phyloP scores from a whole-genome alignment of 495 filamentous ascomycete genomes.

The Aspergillus nanangensis region DNA sequence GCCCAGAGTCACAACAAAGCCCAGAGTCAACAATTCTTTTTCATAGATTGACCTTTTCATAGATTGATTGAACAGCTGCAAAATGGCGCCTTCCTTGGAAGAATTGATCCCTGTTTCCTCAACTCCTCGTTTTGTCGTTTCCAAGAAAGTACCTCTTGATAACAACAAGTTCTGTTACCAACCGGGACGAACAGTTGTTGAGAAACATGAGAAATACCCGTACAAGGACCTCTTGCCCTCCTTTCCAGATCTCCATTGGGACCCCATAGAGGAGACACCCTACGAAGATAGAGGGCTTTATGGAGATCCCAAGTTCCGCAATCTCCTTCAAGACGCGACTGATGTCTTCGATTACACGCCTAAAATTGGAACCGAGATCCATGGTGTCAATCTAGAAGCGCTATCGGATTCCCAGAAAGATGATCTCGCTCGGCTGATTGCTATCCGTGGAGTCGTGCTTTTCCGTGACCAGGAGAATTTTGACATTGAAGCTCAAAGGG shows the following conservation, averaged over 20 bases:
- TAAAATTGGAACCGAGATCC: constrained; percentile 69
- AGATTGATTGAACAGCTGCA: no score
- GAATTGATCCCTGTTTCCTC: constrained; percentile 15
- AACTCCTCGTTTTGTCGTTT: constrained; percentile 11
- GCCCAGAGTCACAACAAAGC: no score
- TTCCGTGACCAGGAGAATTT: constrained; percentile 66
- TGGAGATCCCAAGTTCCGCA: constrained; percentile 51
- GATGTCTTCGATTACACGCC: constrained; percentile 60
- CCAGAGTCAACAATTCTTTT: no score
- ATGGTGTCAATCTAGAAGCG: constrained; percentile 62
- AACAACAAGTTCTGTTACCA: constrained; percentile 36
- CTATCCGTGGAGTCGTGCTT: constrained; percentile 68
- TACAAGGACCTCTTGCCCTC: constrained; percentile 51
- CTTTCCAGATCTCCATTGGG: constrained; percentile 55
- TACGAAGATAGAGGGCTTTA: constrained; percentile 54
- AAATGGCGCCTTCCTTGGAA: constrained; percentile 35
- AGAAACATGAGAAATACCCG: constrained; percentile 46
- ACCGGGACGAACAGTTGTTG: constrained; percentile 45
- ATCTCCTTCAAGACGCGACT: constrained; percentile 46
- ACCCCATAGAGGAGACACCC: constrained; percentile 41
- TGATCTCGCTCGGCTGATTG: constrained; percentile 68
- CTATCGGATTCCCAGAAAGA: constrained; percentile 68
- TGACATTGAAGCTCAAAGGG: constrained; percentile 62
- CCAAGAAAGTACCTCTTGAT: constrained; percentile 13
- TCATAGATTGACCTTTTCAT: no score